These are phyloP conservation scores for Septoria linicola DNA, from an alignment of 2,329 filamentous ascomycete species.

Conservation along the genomic window DNA sequence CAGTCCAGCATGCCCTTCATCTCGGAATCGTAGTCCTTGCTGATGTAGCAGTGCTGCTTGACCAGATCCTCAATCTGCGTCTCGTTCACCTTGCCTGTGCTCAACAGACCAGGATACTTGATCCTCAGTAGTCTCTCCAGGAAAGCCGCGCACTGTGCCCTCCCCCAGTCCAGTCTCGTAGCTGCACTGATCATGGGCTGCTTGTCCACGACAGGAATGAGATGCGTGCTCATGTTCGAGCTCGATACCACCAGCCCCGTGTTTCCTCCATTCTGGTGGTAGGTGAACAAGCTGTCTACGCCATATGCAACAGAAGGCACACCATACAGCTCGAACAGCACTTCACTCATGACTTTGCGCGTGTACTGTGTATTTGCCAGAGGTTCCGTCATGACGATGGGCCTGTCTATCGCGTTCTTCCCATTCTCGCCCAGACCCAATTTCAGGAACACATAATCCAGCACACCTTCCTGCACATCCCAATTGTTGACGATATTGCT, in stretches of 20 bases:
- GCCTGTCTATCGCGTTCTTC: slow-evolving; percentile 69
- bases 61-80: slow-evolving; percentile 87
- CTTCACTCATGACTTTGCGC: slow-evolving; percentile 82
- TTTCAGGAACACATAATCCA: slow-evolving; percentile 95
- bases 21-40: slow-evolving; percentile 77
- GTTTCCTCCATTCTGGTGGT: slow-evolving; percentile 82
- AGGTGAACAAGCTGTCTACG: slow-evolving; percentile 95
- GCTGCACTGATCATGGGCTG: slow-evolving; percentile 83
- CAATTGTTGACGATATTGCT: slow-evolving; percentile 93
- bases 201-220: slow-evolving; percentile 87
- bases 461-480: slow-evolving; percentile 92
- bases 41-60: slow-evolving; percentile 85
- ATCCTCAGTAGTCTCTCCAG: slow-evolving; percentile 82
- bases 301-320: slow-evolving; percentile 89
- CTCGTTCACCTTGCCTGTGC: slow-evolving; percentile 66
- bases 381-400: slow-evolving; percentile 92
- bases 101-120: slow-evolving; percentile 85
- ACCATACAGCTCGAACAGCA: slow-evolving; percentile 92
- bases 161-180: slow-evolving; percentile 91
- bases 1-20: slow-evolving; percentile 78
- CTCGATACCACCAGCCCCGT: slow-evolving; percentile 89
- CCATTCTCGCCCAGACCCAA: slow-evolving; percentile 77
- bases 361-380: slow-evolving; percentile 89
- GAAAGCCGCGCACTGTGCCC: slow-evolving; percentile 85
- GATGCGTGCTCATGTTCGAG: slow-evolving; percentile 88